Evolutionary conservation across 2,329 filamentous ascomycete species (phyloP).

Genomic region (Cordyceps tenuipes): DNA sequence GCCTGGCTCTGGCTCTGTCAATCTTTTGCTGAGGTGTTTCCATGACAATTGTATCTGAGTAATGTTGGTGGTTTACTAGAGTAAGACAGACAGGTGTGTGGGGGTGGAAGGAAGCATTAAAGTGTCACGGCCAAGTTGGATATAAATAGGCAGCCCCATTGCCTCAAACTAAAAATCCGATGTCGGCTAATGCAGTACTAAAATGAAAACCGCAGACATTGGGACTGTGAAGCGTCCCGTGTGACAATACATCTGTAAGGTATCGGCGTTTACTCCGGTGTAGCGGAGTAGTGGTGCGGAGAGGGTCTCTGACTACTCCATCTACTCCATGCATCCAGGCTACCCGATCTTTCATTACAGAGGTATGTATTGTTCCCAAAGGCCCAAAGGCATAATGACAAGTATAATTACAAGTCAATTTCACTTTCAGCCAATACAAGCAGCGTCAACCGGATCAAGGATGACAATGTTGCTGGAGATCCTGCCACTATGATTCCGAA

Average conservation of each 20-base stretch:
- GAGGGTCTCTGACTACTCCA: constrained; percentile 3
- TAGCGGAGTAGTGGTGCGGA: not conserved
- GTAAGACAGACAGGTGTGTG: not conserved
- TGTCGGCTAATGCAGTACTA: not conserved
- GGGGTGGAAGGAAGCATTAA: not conserved
- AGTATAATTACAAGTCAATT: too few species aligned
- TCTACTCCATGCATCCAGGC: not conserved
- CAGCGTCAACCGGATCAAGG: not conserved
- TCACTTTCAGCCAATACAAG: not conserved
- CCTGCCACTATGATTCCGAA: not conserved
- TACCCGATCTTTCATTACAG: too few species aligned
- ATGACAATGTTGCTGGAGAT: not conserved
- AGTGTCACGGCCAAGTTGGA: not conserved
- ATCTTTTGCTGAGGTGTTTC: constrained; percentile 10
- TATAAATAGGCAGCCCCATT: not conserved
- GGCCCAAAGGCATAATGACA: too few species aligned
- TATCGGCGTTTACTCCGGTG: not conserved
- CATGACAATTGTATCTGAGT: not conserved
- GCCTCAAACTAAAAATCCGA: not conserved
- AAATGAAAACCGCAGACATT: not conserved
- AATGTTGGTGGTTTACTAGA: not conserved
- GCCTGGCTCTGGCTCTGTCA: constrained; percentile 10
- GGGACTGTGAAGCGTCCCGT: not conserved
- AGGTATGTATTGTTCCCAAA: not conserved
- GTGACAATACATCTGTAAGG: not conserved